Percentiles rank a stretch among this genome's conserved stretches.
phyloP scores from a whole-genome alignment of 177 flowering plant genomes.

The Vitis hybrid region DNA sequence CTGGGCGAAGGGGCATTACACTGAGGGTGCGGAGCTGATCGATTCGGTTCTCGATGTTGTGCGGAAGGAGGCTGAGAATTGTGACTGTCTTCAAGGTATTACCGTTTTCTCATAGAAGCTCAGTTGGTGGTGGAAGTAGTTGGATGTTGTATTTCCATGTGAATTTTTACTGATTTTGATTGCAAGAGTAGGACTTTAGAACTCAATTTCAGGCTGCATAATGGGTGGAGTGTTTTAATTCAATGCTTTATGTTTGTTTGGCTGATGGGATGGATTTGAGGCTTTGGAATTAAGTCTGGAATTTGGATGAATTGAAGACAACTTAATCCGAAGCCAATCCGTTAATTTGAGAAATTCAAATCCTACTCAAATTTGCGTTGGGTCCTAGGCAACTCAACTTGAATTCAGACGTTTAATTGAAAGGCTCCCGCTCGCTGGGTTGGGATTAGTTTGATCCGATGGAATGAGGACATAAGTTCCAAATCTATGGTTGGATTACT shows the following conservation, averaged over 20 bases:
- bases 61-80: slow-evolving; percentile 43
- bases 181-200: not conserved
- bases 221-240: not conserved
- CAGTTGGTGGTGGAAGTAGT: not conserved
- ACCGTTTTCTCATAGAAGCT: not conserved
- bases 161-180: not conserved
- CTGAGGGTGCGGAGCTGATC: slow-evolving; percentile 47
- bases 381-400: no score
- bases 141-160: not conserved
- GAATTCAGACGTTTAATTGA: no score
- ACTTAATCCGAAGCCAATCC: no score
- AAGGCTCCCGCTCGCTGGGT: no score
- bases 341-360: no score
- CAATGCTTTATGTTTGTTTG: not conserved
- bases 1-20: slow-evolving; percentile 46
- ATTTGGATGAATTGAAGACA: not conserved
- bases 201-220: not conserved
- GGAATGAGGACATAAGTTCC: no score
- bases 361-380: no score
- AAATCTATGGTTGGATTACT: no score
- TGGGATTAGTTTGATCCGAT: no score
- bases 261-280: not conserved
- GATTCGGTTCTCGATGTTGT: slow-evolving; percentile 48
- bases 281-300: not conserved
- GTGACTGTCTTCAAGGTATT: slow-evolving; percentile 43